phyloP scores from a whole-genome alignment of 306 rosid genomes.

The Pyrus communis region DNA sequence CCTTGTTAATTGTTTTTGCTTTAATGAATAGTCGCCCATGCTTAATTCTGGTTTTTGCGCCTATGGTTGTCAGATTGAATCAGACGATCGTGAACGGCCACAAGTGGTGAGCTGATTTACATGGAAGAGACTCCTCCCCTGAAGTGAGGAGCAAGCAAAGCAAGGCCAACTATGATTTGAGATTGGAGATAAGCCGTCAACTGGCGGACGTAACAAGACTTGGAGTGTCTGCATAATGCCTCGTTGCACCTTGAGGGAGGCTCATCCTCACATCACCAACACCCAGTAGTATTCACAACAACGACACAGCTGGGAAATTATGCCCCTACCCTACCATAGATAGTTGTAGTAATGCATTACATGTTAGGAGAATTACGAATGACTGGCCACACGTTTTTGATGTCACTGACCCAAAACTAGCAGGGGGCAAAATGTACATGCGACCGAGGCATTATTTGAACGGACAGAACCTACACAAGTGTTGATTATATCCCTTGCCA shows the following conservation, averaged over 20 bases:
- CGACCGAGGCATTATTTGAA: not conserved
- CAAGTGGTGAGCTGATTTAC: conserved; percentile 10
- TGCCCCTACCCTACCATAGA: not conserved
- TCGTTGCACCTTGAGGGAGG: conserved; percentile 12
- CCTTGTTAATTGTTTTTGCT: not conserved
- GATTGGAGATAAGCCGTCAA: not conserved
- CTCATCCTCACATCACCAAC: not conserved
- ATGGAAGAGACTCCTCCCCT: not conserved
- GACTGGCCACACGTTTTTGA: conserved; percentile 24
- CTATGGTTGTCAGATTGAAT: conserved; percentile 16
- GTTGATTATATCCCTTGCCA: too few relatives aligned
- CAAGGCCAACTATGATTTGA: not conserved
- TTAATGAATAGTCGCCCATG: not conserved
- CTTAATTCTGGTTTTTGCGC: not conserved
- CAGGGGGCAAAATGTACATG: too few relatives aligned
- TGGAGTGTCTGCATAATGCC: conserved; percentile 14
- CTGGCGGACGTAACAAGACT: conserved; percentile 12
- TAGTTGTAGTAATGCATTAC: not conserved
- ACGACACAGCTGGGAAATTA: not conserved
- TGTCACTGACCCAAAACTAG: too few relatives aligned
- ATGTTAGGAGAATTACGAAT: not conserved
- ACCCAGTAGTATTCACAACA: not conserved
- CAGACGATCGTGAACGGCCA: not conserved
- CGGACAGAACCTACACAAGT: not conserved
- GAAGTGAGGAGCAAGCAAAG: not conserved